Evolutionary conservation across 176 grass and related monocot species (phyloP), one percentile per base, ranked within the genome.

Genomic region (Urochloa ruziziensis): DNA sequence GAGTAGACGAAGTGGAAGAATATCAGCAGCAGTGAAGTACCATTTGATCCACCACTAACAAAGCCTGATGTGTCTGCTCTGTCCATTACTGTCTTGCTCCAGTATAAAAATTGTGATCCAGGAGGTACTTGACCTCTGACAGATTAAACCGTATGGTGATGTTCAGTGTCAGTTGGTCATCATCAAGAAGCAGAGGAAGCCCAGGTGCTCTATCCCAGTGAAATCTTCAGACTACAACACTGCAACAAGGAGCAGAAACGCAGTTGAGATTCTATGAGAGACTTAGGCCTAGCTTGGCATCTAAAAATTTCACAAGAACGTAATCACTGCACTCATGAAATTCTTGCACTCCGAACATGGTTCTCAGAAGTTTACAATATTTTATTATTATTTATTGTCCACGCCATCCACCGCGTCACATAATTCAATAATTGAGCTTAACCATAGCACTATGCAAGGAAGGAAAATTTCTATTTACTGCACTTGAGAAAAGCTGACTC

Each of bases 1-100:
- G 85, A 90, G 62, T 86, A 94, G 67, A 85, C 83, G 63, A 86
- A 92, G 81, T 92, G 85, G 40, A 92, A 94, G 62, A 92, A 92
- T 77, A 82, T 89, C 67, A 92, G 70, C 68, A 94, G 82, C 47
- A 57, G 86, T 14, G 63, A 83, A 40, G 62, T 76, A 29, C 86
- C 25, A 57, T 44, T 64, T 80, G 58, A 51, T 80, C 93, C 93
- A 80, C 93, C 88, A 23, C 87, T 94, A 77, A 94, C 93, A 83
- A 94, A 94, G 23, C 93, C 90, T 1, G 93, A 88, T 37, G 87
- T 92, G 82, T 94, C 93, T 32, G 87, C 82, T 33, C 93, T 39
- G 75, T 94, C 93, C 93, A 92, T 92, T 42, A 77, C 49, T 43
- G 30, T 34, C 63, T 79, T 42, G 74, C 25, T 82, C 78, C 83